Base-by-base conservation (phyloP, 352 stramenopile genomes). In the Hyaloperonospora arabidopsidis region DNA sequence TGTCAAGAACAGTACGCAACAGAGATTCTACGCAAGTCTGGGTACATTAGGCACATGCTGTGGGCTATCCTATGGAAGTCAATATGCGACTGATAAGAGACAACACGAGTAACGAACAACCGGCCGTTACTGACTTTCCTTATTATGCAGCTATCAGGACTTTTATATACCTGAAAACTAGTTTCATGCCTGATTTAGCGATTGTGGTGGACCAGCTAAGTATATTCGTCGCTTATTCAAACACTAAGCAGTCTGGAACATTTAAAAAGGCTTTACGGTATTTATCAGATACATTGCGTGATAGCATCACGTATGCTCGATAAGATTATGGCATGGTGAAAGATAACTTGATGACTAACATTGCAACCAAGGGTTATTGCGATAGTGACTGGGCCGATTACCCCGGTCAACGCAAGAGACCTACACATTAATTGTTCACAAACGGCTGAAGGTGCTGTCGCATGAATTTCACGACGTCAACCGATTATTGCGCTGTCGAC, bases 141-240 rank as follows among this genome's bases (percentile, higher is more conserved):
- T 72, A 68, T 43, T 34, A 56, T 7, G 49, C 51, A 13, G 25
- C 51, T 0, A 22, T 70, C 5, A 54, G 55, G 12, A 41, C 13
- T 3, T 11, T 41, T 3, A 41, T 41, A 11, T 41, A 41, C 35
- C n/a, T 41, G n/a, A 11, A 5, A 14, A 41, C 35, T 18, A 41
- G 35, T 18, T 14, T 11, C n/a, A 41, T 3, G 35, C 35, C 35
- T 41, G 35, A n/a, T 18, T 18, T 41, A 18, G 12, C 35, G 12
- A 14, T 41, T 41, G 35, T 18, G 11, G 12, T 41, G 5, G 35
- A 11, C 4, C 12, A 41, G n/a, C 35, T 41, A 18, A 41, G 35
- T 41, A 3, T 3, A 41, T 41, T 41, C 12, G 4, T 41, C 35
- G 35, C 35, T 14, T 41, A 41, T 41, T 18, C 35, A 15, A n/a